Conservation (phyloP, 202 grass and related monocot genomes). For the Hordeum pubiflorum region DNA sequence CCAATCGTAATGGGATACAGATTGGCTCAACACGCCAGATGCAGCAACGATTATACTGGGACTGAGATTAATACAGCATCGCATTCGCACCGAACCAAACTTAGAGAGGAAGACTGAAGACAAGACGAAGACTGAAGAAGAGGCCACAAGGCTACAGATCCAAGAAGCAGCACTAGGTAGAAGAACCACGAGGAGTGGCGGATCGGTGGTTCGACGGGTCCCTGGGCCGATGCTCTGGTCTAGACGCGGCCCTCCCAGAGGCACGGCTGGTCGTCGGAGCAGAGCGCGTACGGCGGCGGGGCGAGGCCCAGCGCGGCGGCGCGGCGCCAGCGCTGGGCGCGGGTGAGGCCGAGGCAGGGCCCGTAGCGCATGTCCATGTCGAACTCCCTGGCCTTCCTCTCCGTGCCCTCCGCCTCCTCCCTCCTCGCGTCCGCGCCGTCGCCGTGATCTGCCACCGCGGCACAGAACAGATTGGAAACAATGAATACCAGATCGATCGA, state of each 20-base stretch:
- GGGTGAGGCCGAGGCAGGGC: conserved; percentile 61
- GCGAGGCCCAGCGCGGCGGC: conserved; percentile 47
- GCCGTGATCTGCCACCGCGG: background rate
- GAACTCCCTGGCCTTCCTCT: conserved; percentile 47
- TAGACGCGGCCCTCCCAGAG: conserved; percentile 59
- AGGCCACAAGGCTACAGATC: background rate
- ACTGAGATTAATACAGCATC: background rate
- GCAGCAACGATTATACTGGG: background rate
- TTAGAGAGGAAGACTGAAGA: background rate
- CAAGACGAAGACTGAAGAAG: background rate
- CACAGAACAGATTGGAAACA: background rate
- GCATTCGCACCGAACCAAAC: background rate
- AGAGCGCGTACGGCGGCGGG: conserved; percentile 32
- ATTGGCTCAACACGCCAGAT: background rate
- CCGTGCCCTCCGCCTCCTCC: conserved; percentile 15
- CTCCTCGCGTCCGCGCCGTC: background rate
- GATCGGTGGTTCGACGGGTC: background rate
- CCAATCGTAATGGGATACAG: too few relatives aligned
- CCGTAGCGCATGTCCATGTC: conserved; percentile 76
- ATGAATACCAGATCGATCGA: background rate
- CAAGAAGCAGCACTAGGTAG: too few relatives aligned
- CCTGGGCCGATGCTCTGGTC: background rate
- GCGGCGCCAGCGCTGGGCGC: conserved; percentile 49
- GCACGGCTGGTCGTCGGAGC: conserved; percentile 35
- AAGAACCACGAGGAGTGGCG: conserved; percentile 32